These are phyloP conservation scores for Cordyceps fumosorosea DNA, from an alignment of 2,329 filamentous ascomycete genomes.

Conservation along the genomic window DNA sequence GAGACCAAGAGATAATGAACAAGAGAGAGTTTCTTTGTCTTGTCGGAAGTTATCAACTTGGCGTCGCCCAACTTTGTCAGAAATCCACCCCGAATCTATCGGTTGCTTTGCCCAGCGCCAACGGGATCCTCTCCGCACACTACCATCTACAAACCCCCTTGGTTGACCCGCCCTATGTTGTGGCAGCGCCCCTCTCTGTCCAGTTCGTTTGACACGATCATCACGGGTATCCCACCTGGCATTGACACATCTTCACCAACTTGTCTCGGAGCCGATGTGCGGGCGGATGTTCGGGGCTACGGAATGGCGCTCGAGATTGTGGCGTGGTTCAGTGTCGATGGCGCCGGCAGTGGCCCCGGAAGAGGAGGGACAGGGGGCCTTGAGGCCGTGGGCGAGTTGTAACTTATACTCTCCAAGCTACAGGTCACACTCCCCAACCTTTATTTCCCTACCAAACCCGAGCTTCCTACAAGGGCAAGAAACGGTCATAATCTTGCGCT, in stretches of 20 bases:
- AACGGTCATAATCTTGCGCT: background rate
- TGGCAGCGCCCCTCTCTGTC: background rate
- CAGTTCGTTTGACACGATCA: background rate
- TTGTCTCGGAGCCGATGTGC: background rate
- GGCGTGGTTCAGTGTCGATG: conserved; percentile 4
- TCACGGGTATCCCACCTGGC: background rate
- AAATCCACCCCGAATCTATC: background rate
- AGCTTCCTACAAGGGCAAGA: background rate
- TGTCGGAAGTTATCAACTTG: background rate
- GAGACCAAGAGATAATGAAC: background rate
- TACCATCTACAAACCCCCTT: background rate
- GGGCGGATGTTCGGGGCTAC: background rate
- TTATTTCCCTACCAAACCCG: background rate
- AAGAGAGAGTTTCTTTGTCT: background rate
- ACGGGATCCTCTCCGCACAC: background rate
- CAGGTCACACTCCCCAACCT: background rate
- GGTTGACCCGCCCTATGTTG: background rate
- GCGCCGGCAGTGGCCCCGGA: conserved; percentile 4
- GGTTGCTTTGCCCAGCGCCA: background rate
- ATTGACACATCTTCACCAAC: background rate
- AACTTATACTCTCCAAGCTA: background rate
- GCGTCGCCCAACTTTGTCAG: background rate
- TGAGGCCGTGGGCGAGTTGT: background rate
- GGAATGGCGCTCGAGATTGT: conserved; percentile 1
- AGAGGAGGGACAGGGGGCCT: background rate